phyloP scores from a whole-genome alignment of 345 rosid genomes.

The Nephelium lappaceum region DNA sequence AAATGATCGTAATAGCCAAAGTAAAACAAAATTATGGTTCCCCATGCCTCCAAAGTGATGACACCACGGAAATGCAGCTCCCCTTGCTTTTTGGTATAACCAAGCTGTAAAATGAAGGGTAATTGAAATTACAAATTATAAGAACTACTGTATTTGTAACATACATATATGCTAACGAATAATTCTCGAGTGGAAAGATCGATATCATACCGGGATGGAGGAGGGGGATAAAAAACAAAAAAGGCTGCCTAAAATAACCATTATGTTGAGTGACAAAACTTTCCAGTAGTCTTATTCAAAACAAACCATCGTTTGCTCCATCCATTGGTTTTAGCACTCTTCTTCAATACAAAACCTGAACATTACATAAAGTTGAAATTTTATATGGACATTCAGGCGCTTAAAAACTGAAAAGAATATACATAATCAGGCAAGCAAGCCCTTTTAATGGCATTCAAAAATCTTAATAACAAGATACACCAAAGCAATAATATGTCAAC shows the following conservation, averaged over 20 bases:
- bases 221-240: neutral
- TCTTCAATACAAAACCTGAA: constrained; percentile 83
- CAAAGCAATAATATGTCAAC: too few species aligned
- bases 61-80: constrained; percentile 89
- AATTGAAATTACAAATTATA: constrained; percentile 9
- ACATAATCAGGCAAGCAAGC: too few species aligned
- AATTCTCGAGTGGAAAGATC: neutral
- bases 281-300: constrained; percentile 85
- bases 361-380: constrained; percentile 6
- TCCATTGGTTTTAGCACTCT: constrained; percentile 85
- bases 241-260: neutral
- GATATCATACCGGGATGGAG: neutral
- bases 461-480: too few species aligned
- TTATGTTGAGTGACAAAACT: constrained; percentile 49
- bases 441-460: too few species aligned
- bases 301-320: constrained; percentile 98
- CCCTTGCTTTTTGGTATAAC: constrained; percentile 93
- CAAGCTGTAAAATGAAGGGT: constrained; percentile 55
- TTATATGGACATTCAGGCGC: too few species aligned
- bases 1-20: neutral
- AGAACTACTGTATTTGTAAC: neutral
- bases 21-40: neutral
- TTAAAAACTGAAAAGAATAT: too few species aligned
- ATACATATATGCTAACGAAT: neutral
- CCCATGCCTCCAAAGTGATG: constrained; percentile 74